These are phyloP conservation scores for Populus hybrid DNA, from an alignment of 441 rosid genomes.

Conservation along the genomic window DNA sequence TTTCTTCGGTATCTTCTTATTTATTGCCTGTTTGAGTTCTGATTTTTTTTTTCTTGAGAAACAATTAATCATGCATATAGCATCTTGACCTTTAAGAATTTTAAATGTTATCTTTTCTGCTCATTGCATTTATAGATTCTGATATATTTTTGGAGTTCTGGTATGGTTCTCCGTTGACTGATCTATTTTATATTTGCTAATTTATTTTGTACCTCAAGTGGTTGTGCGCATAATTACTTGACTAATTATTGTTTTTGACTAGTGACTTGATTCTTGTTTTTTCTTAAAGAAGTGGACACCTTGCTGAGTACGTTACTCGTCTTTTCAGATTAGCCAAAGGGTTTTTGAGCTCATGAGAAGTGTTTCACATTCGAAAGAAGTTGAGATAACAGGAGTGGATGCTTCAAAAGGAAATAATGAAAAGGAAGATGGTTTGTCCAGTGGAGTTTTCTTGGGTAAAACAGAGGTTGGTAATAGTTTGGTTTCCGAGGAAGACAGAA, in stretches of 20 bases:
- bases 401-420: conserved; percentile 30
- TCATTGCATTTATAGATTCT: background rate
- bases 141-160: too few relatives aligned
- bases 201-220: background rate
- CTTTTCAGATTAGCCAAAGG: conserved; percentile 73
- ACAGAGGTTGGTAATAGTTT: conserved; percentile 21
- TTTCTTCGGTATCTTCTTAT: too few relatives aligned
- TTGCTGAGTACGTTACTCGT: conserved; percentile 18
- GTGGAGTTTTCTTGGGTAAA: conserved; percentile 13
- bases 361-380: conserved; percentile 35
- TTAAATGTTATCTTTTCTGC: background rate
- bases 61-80: background rate
- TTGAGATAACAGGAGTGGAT: conserved; percentile 28
- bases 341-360: conserved; percentile 70
- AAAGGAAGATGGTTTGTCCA: conserved; percentile 19
- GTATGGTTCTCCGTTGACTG: too few relatives aligned
- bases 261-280: background rate
- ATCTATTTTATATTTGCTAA: background rate
- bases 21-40: background rate
- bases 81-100: background rate
- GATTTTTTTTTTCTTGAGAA: background rate
- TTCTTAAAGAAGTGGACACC: conserved; percentile 14
- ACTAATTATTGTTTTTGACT: background rate
- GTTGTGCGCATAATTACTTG: background rate
- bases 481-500: conserved; percentile 34